Conservation (phyloP, 2,329 filamentous ascomycete genomes). For the Neoscytalidium dimidiatum region DNA sequence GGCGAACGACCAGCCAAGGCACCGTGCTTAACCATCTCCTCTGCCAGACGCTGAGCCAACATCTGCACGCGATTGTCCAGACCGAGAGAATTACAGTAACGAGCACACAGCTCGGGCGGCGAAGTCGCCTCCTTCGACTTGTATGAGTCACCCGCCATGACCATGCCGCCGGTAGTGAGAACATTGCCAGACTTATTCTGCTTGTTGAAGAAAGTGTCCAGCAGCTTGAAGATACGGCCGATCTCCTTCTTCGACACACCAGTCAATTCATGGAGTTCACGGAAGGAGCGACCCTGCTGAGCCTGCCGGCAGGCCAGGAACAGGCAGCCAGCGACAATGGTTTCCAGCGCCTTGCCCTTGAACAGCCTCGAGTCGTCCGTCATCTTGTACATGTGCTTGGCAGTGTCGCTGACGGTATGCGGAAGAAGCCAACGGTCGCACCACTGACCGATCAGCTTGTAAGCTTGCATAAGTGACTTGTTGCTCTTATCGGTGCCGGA, state of each 20-base stretch:
- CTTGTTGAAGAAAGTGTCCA: conserved; percentile 84
- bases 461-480: conserved; percentile 75
- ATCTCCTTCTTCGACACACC: conserved; percentile 97
- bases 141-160: conserved; percentile 60
- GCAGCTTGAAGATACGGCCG: conserved; percentile 87
- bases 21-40: conserved; percentile 73
- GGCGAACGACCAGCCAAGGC: conserved; percentile 91
- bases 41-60: conserved; percentile 76
- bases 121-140: conserved; percentile 75
- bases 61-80: conserved; percentile 76
- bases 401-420: conserved; percentile 71
- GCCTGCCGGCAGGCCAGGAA: conserved; percentile 96
- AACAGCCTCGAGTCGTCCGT: conserved; percentile 90
- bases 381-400: conserved; percentile 94
- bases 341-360: conserved; percentile 93
- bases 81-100: conserved; percentile 83
- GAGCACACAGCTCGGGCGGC: conserved; percentile 80
- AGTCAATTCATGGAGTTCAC: conserved; percentile 90
- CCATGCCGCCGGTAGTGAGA: conserved; percentile 39
- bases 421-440: conserved; percentile 75
- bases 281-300: conserved; percentile 83
- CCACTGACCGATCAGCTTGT: conserved; percentile 85
- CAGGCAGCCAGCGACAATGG: conserved; percentile 92
- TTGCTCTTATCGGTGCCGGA: conserved; percentile 79
- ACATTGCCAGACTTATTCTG: conserved; percentile 41